Evolutionary conservation across 768 basidiomycete genomes (phyloP), one percentile per base, ranked within the genome.

Genomic region (Tremella yokohamensis): DNA sequence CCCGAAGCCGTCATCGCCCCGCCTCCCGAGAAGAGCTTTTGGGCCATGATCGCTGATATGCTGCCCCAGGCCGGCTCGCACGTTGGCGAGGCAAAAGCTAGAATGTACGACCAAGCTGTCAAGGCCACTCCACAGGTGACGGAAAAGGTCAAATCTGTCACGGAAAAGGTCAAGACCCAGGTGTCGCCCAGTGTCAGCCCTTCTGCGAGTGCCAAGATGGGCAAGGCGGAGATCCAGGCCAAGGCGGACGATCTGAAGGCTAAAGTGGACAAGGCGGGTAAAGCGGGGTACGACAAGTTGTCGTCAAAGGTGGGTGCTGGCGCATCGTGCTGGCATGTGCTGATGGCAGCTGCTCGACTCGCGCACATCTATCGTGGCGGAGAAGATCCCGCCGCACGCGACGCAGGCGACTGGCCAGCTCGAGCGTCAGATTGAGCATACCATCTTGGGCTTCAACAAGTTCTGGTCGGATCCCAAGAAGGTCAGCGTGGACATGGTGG

Each of bases 401-500:
- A 52, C 56, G 3, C 59, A 60, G 20, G 52, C 61, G 49, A 61
- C 60, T 34, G 16, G 34, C 6, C 56, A 66, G 19, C 45, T 76
- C 24, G 65, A 62, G 19, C 58, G 64, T 20, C 68, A 72, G 24
- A 62, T 66, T 48, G 64, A 67, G 19, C 68, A 70, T 58, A 47
- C 70, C 52, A 22, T 68, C 13, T 58, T 50, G 13, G 66, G 66
- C 13, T 53, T 76, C 47, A 69, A 72, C 55, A 76, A 73, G 63
- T 61, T 70, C 25, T 72, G 69, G 45, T 56, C 63, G 4, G 40
- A 51, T 8, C 64, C 68, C 1, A 48, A 59, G 6, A 59, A 57
- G 2, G 57, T 73, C 16, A 68, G 62, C 3, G 12, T 47, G 15
- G 66, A 70, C 2, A 66, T 67, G 40, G 61, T 63, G 40, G 52